These are phyloP conservation scores for Fusarium sp. DNA, from an alignment of 2,329 filamentous ascomycete species.

Conservation along the genomic window DNA sequence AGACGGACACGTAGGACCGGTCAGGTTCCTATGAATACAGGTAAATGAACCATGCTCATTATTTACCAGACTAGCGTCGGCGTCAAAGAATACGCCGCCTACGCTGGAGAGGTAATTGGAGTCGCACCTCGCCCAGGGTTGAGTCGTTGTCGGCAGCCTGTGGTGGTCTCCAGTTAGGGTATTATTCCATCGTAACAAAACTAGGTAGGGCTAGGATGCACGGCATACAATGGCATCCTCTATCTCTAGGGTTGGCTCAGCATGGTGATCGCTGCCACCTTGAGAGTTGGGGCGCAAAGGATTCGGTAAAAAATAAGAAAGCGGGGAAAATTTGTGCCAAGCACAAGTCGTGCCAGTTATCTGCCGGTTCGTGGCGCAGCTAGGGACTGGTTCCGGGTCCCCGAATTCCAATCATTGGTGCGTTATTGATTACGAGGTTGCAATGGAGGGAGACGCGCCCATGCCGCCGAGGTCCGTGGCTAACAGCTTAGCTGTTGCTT, in stretches of 20 bases:
- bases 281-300: neutral
- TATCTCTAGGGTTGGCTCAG: neutral
- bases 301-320: neutral
- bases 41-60: neutral
- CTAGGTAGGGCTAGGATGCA: neutral
- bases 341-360: neutral
- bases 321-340: neutral
- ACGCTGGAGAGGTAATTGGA: neutral
- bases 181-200: neutral
- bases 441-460: neutral
- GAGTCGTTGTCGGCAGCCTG: neutral
- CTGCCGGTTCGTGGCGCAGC: neutral
- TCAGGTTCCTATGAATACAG: neutral
- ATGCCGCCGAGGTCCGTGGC: neutral
- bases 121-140: neutral
- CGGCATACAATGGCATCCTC: neutral
- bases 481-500: neutral
- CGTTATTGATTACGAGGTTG: neutral
- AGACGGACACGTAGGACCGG: neutral
- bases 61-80: neutral
- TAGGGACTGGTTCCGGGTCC: neutral
- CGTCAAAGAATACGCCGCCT: neutral
- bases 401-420: neutral
- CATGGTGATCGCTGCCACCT: neutral
- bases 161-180: neutral